phyloP scores from a whole-genome alignment of 1,139 yeast genomes.

The Sugiyamaella grinbergsii region DNA sequence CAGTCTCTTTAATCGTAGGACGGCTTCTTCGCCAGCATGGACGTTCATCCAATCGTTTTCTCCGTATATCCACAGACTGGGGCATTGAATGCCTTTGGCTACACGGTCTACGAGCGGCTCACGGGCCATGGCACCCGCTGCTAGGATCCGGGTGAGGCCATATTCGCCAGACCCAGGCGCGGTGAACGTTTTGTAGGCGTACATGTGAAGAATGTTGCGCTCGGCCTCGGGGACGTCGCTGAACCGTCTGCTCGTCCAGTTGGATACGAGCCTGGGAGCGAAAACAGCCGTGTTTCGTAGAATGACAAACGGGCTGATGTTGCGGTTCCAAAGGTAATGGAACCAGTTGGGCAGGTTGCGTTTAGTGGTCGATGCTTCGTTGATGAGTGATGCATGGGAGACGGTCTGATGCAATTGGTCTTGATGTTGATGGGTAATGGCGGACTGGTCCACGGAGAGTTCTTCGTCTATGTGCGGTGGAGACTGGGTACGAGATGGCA shows the following conservation, averaged over 20 bases:
- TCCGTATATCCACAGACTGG: conserved; percentile 67
- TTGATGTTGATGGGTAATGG: conserved; percentile 12
- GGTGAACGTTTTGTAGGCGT: conserved; percentile 61
- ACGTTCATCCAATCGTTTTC: conserved; percentile 85
- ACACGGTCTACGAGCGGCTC: conserved; percentile 71
- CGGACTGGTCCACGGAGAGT: conserved; percentile 5
- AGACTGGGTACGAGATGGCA: not conserved
- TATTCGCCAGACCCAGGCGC: conserved; percentile 64
- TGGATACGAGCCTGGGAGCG: conserved; percentile 44
- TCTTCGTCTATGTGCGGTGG: conserved; percentile 7
- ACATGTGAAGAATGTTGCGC: conserved; percentile 49
- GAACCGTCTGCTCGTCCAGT: conserved; percentile 45
- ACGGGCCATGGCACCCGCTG: conserved; percentile 72
- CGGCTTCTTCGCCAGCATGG: conserved; percentile 65
- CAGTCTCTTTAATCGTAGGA: conserved; percentile 39
- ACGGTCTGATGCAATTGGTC: not conserved
- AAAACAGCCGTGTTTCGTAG: conserved; percentile 42
- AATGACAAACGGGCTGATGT: conserved; percentile 43
- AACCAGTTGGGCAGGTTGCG: conserved; percentile 20
- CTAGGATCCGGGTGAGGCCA: conserved; percentile 61
- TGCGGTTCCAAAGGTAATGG: conserved; percentile 42
- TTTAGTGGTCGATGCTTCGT: conserved; percentile 19
- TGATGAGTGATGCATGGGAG: conserved; percentile 6
- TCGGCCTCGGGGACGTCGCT: conserved; percentile 36
- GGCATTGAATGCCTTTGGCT: conserved; percentile 29